phyloP scores from a whole-genome alignment of 1,284 basidiomycete genomes.

The Marasmius fiardii region DNA sequence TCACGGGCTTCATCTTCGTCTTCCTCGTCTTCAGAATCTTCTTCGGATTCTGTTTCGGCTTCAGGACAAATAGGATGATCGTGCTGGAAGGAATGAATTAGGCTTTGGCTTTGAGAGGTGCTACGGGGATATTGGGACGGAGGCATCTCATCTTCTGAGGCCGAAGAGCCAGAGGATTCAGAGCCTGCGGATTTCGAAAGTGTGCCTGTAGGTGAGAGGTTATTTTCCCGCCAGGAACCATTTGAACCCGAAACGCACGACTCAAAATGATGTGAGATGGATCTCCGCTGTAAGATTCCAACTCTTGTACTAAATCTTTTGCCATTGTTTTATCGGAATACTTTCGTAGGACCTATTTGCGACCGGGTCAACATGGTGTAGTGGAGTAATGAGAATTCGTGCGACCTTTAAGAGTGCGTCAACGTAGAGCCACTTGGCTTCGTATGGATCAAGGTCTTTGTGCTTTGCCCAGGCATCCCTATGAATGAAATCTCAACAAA shows the following conservation, averaged over 20 bases:
- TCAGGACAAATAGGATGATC: slow-evolving; percentile 17
- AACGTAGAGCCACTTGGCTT: slow-evolving; percentile 90
- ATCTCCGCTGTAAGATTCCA: slow-evolving; percentile 78
- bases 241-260: slow-evolving; percentile 42
- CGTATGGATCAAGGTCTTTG: slow-evolving; percentile 71
- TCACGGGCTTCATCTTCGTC: slow-evolving; percentile 46
- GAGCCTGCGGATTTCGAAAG: slow-evolving; percentile 48
- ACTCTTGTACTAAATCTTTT: slow-evolving; percentile 72
- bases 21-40: slow-evolving; percentile 39
- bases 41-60: slow-evolving; percentile 21
- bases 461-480: slow-evolving; percentile 97
- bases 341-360: slow-evolving; percentile 68
- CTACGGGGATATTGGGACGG: not conserved
- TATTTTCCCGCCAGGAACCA: too few relatives aligned
- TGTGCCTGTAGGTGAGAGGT: slow-evolving; percentile 32
- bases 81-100: slow-evolving; percentile 10
- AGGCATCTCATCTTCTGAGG: slow-evolving; percentile 35
- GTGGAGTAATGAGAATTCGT: not conserved
- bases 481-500: slow-evolving; percentile 13
- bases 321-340: slow-evolving; percentile 83
- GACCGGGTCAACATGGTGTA: not conserved
- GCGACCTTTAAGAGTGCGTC: slow-evolving; percentile 80
- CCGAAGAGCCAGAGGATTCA: slow-evolving; percentile 58
- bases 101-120: not conserved
- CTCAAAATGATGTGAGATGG: slow-evolving; percentile 68